These are phyloP conservation scores for Sungouiella thailandica DNA, from an alignment of 805 yeast genomes.

Conservation along the genomic window DNA sequence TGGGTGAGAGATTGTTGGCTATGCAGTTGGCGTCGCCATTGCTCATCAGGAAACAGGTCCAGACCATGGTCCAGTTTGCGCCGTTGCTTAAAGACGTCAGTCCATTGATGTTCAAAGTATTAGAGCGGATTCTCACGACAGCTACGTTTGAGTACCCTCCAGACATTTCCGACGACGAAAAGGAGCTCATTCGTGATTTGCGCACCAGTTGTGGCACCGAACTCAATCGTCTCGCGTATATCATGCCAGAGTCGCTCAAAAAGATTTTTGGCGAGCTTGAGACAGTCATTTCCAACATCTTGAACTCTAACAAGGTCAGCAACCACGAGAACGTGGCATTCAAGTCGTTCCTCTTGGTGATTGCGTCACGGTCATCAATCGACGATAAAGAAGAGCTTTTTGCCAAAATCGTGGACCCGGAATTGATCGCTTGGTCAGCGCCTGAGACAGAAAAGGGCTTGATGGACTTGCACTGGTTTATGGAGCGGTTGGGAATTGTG, in stretches of 20 bases:
- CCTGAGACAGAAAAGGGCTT: constrained; percentile 87
- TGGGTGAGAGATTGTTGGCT: constrained; percentile 70
- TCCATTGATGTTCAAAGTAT: constrained; percentile 69
- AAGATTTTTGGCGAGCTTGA: constrained; percentile 80
- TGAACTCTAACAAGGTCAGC: constrained; percentile 65
- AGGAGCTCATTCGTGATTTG: constrained; percentile 79
- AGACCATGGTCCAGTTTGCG: constrained; percentile 89
- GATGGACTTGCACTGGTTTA: constrained; percentile 90
- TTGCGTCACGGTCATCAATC: constrained; percentile 79
- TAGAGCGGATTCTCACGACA: constrained; percentile 79
- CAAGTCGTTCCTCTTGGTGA: constrained; percentile 85
- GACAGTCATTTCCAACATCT: constrained; percentile 65
- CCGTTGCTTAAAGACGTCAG: constrained; percentile 79
- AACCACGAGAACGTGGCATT: constrained; percentile 93
- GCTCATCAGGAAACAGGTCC: constrained; percentile 77
- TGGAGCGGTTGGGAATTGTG: constrained; percentile 95
- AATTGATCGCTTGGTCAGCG: constrained; percentile 86
- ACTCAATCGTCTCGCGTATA: constrained; percentile 84
- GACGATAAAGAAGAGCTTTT: constrained; percentile 74
- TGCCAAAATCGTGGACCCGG: constrained; percentile 88
- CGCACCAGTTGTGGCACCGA: constrained; percentile 94
- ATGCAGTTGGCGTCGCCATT: constrained; percentile 78
- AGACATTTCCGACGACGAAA: constrained; percentile 60
- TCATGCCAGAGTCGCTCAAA: constrained; percentile 89
- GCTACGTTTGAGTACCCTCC: constrained; percentile 80